Percentiles rank a stretch among this genome's conserved stretches.
Conservation (phyloP, 179 eudicot species). For the Silene vulgaris region DNA sequence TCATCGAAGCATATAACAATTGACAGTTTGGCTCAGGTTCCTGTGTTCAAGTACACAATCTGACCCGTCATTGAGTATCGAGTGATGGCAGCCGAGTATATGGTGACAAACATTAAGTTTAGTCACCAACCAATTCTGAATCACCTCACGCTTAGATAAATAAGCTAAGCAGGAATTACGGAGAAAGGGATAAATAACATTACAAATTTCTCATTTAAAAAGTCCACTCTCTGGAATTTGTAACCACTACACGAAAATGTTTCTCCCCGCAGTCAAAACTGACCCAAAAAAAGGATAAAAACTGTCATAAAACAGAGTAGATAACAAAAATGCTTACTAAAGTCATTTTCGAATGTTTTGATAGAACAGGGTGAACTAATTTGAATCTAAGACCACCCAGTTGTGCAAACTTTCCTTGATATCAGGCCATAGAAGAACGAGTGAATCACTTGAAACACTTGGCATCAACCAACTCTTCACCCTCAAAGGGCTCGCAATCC, state of each 20-base stretch:
- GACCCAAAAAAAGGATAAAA: neutral
- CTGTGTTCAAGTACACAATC: no score
- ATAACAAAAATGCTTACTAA: neutral
- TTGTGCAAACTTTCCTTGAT: neutral
- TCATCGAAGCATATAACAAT: no score
- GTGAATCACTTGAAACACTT: slow-evolving; percentile 65
- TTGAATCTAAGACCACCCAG: neutral
- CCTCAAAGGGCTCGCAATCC: slow-evolving; percentile 82
- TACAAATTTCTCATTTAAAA: neutral
- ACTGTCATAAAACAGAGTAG: neutral
- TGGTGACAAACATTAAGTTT: no score
- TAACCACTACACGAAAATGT: slow-evolving; percentile 4
- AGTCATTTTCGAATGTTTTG: neutral
- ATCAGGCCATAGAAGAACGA: neutral
- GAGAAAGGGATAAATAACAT: neutral
- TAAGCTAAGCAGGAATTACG: no score
- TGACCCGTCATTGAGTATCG: no score
- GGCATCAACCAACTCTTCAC: slow-evolving; percentile 67
- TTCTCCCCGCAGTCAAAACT: slow-evolving; percentile 1
- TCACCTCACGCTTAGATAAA: no score
- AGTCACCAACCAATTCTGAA: no score
- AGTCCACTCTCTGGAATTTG: neutral
- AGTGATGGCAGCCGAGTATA: no score
- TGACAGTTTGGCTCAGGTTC: no score
- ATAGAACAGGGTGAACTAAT: neutral